Conservation (phyloP, 495 filamentous ascomycete genomes). For the Patellaria atrata region DNA sequence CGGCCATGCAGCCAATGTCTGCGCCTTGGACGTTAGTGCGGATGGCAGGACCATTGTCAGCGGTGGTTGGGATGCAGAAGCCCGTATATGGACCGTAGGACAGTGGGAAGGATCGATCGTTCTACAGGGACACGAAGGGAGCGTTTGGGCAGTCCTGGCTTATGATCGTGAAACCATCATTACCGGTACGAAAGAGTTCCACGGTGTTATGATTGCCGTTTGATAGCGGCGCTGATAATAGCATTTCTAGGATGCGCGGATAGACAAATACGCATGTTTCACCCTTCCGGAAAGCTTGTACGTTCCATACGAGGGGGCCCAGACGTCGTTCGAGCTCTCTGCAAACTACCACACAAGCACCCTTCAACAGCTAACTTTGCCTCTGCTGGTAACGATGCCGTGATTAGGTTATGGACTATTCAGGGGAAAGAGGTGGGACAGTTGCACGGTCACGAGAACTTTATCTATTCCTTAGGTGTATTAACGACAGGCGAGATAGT, state of each 20-base stretch:
- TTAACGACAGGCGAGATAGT: slow-evolving; percentile 76
- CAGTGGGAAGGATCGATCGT: slow-evolving; percentile 38
- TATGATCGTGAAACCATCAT: slow-evolving; percentile 68
- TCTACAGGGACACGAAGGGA: slow-evolving; percentile 61
- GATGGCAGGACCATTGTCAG: slow-evolving; percentile 64
- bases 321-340: slow-evolving; percentile 77
- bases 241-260: slow-evolving; percentile 59
- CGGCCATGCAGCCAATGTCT: slow-evolving; percentile 78
- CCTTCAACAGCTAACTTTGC: slow-evolving; percentile 74
- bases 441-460: slow-evolving; percentile 80
- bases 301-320: slow-evolving; percentile 53
- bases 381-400: slow-evolving; percentile 75
- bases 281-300: slow-evolving; percentile 47
- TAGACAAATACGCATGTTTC: slow-evolving; percentile 71
- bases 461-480: slow-evolving; percentile 75
- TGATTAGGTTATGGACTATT: slow-evolving; percentile 73
- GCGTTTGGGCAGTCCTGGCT: slow-evolving; percentile 81
- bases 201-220: not conserved
- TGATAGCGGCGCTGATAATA: slow-evolving; percentile 3
- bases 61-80: slow-evolving; percentile 88
- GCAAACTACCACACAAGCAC: slow-evolving; percentile 61
- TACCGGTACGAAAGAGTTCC: slow-evolving; percentile 53
- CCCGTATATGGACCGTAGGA: slow-evolving; percentile 74
- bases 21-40: slow-evolving; percentile 62
- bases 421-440: slow-evolving; percentile 57